A percentile compares a stretch with the other conserved stretches of the same genome.
Evolutionary conservation across 495 filamentous ascomycete species (phyloP).

Genomic region (Apiosordaria backusii): DNA sequence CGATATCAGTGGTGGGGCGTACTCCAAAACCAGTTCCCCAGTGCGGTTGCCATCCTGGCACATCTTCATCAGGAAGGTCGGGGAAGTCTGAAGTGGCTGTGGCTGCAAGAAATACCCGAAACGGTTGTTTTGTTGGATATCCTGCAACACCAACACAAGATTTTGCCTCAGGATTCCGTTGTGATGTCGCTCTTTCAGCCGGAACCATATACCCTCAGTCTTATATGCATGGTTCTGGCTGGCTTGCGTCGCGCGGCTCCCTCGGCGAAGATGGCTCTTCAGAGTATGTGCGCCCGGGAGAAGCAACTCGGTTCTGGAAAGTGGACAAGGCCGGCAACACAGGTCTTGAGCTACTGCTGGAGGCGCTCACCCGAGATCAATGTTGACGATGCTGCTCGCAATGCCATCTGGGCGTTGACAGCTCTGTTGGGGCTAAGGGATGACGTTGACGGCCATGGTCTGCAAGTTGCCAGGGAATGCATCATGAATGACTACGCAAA

Average conservation of each 20-base stretch:
- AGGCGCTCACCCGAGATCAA: slow-evolving; percentile 12
- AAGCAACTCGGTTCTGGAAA: background rate
- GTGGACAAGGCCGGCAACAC: slow-evolving; percentile 11
- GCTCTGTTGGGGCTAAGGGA: slow-evolving; percentile 6
- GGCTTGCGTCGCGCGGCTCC: slow-evolving; percentile 6
- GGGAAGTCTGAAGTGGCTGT: slow-evolving; percentile 19
- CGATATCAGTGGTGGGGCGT: slow-evolving; percentile 19
- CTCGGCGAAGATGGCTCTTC: slow-evolving; percentile 3
- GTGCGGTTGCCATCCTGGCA: slow-evolving; percentile 12
- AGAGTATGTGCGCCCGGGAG: slow-evolving; percentile 14
- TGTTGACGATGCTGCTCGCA: slow-evolving; percentile 4
- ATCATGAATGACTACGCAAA: slow-evolving; percentile 12
- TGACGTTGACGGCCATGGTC: background rate
- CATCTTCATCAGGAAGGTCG: slow-evolving; percentile 2
- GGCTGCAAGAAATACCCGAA: slow-evolving; percentile 16
- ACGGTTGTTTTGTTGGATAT: slow-evolving; percentile 10
- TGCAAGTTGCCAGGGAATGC: background rate
- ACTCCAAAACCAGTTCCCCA: slow-evolving; percentile 11
- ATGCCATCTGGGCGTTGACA: slow-evolving; percentile 5
- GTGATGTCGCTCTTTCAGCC: slow-evolving; percentile 13
- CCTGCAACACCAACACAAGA: slow-evolving; percentile 1
- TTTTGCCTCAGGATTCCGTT: background rate
- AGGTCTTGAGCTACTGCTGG: slow-evolving; percentile 15
- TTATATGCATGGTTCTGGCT: slow-evolving; percentile 10
- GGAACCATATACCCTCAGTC: slow-evolving; percentile 7